phyloP scores from a whole-genome alignment of 345 rosid genomes.

The Salix brachista region DNA sequence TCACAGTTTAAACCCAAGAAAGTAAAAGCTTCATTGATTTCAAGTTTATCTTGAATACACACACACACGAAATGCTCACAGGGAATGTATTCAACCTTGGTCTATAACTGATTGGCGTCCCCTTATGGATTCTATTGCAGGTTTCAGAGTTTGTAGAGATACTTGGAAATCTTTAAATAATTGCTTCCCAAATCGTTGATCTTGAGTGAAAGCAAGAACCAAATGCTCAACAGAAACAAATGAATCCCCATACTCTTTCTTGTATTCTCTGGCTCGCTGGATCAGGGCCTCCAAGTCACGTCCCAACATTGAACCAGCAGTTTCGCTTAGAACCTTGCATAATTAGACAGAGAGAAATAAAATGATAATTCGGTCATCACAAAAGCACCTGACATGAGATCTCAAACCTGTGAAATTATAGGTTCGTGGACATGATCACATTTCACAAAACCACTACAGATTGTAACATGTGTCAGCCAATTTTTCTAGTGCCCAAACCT shows the following conservation, averaged over 20 bases:
- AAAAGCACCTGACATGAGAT: not conserved
- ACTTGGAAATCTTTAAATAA: slow-evolving; percentile 80
- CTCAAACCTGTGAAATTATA: not conserved
- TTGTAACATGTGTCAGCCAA: not conserved
- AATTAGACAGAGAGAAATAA: slow-evolving; percentile 2
- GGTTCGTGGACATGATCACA: not conserved
- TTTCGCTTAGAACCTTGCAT: slow-evolving; percentile 77
- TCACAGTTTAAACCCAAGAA: not conserved
- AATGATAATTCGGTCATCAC: slow-evolving; percentile 1
- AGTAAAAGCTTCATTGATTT: no score
- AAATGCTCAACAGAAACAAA: slow-evolving; percentile 94
- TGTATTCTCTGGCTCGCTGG: slow-evolving; percentile 72
- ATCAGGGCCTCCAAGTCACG: slow-evolving; percentile 86
- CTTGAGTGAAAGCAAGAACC: slow-evolving; percentile 77
- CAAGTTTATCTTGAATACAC: not conserved
- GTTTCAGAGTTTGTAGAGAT: slow-evolving; percentile 53
- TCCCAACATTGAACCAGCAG: slow-evolving; percentile 93
- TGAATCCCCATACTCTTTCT: slow-evolving; percentile 88
- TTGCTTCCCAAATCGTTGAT: slow-evolving; percentile 88
- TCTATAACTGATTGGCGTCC: slow-evolving; percentile 96
- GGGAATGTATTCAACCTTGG: slow-evolving; percentile 52
- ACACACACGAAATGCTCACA: not conserved
- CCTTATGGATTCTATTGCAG: slow-evolving; percentile 86
- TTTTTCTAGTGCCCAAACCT: not conserved
- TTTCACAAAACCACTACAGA: not conserved